A percentile compares a stretch with the other conserved stretches of the same genome.
Conservation (phyloP, 1,284 basidiomycete species). For the Ceratorhiza oryzae-sativae region DNA sequence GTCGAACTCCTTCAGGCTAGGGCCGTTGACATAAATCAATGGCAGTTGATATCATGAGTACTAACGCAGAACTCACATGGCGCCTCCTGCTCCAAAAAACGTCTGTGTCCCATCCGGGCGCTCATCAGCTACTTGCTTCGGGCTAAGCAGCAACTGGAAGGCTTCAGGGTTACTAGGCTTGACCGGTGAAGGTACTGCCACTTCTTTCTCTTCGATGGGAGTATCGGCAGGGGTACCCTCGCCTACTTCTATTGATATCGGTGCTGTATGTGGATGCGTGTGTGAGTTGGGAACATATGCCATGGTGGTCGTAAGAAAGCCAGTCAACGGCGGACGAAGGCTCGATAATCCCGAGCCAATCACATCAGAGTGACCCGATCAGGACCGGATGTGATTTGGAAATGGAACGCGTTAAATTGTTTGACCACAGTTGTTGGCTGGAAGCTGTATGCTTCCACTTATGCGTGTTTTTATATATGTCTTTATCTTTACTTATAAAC, state of each 20-base stretch:
- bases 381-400: slow-evolving; percentile 1
- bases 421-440: too few species aligned
- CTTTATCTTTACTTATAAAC: too few species aligned
- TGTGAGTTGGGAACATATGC: slow-evolving; percentile 31
- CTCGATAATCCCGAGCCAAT: slow-evolving; percentile 1
- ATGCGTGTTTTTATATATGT: too few species aligned
- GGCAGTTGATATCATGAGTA: not conserved
- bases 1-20: slow-evolving; percentile 80
- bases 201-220: not conserved
- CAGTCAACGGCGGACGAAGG: not conserved
- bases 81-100: slow-evolving; percentile 35
- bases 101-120: slow-evolving; percentile 30
- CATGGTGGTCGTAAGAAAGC: slow-evolving; percentile 3
- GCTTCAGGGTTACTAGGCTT: not conserved
- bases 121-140: slow-evolving; percentile 25
- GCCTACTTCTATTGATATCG: slow-evolving; percentile 7
- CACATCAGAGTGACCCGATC: not conserved
- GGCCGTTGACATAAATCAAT: not conserved
- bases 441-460: too few species aligned
- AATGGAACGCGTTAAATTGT: too few species aligned
- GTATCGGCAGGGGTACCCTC: not conserved
- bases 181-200: not conserved
- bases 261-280: slow-evolving; percentile 24
- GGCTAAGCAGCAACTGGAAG: not conserved
- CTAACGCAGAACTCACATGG: slow-evolving; percentile 7